Base-by-base conservation (phyloP, 1,139 yeast genomes). In the Citeromyces hawaiiensis region DNA sequence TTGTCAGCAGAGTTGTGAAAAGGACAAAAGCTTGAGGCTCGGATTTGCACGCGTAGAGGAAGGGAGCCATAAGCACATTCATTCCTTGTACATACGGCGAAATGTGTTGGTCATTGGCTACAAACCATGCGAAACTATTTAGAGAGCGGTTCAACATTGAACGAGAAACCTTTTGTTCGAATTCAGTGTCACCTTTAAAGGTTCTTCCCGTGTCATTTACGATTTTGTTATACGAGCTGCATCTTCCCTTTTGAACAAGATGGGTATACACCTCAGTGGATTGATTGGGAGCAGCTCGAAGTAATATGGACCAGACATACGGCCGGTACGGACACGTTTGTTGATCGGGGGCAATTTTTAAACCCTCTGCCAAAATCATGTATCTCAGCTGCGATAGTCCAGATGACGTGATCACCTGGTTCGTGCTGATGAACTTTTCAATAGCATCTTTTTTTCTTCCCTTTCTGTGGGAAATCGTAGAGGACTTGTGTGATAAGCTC, bases 181-280 rank as follows among this genome's bases (percentile, higher is more conserved):
- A 87, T 33, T 59, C 56, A 35, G 66, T 62, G 55, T 87, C 95
- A 38, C 86, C 79, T 59, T 83, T 81, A 47, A 87, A 66, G 0
- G 96, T 87, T 40, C 96, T 62, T 51, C 86, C 86, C 1, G 95
- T 83, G 53, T 87, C 96, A 56, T 87, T 83, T 44, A 79, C 70
- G 46, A 87, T 87, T 57, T 87, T 87, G 39, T 72, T 68, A 45
- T 77, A 75, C 3, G 77, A 66, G 0, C 63, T 56, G 4, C 73
- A 66, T 2, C 83, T 75, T 0, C 87, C 86, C 31, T 63, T 58
- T 10, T 66, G 55, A 2, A 87, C 68, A 21, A 83, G 59, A 10
- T 66, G 59, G 27, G 75, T 44, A 54, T 87, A 87, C 36, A 64
- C 57, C 17, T 66, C 63, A 2, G 70, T 59, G 4, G 25, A 18